Percentiles rank a stretch among this genome's conserved stretches.
These are phyloP conservation scores for Rubus idaeus DNA, from an alignment of 306 rosid species.

Conservation along the genomic window DNA sequence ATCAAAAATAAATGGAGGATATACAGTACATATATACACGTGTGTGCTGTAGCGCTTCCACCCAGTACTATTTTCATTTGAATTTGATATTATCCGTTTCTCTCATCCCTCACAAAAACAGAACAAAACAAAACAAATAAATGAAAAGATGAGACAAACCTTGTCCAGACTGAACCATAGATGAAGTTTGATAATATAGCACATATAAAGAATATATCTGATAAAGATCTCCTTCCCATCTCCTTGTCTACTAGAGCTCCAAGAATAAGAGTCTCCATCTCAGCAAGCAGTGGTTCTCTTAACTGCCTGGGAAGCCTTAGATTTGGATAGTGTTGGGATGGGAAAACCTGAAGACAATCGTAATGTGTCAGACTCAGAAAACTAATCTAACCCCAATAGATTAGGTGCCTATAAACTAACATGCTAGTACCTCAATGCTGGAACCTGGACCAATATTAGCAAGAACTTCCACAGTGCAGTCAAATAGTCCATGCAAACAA, in stretches of 20 bases:
- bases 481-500: constrained; percentile 52
- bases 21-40: not conserved
- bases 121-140: not conserved
- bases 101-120: not conserved
- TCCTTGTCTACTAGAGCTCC: constrained; percentile 55
- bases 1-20: not conserved
- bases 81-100: not conserved
- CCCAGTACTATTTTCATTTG: not conserved
- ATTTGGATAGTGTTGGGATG: constrained; percentile 36
- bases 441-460: constrained; percentile 51
- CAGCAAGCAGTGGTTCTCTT: constrained; percentile 64
- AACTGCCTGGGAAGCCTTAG: constrained; percentile 63
- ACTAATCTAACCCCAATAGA: constrained; percentile 16
- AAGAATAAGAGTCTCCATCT: constrained; percentile 68
- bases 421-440: constrained; percentile 55
- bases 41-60: not conserved
- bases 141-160: constrained; percentile 47
- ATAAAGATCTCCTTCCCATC: constrained; percentile 43
- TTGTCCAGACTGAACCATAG: constrained; percentile 46
- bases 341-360: constrained; percentile 44
- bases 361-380: constrained; percentile 17
- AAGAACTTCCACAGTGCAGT: constrained; percentile 75
- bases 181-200: constrained; percentile 71
- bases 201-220: constrained; percentile 62
- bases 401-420: constrained; percentile 22